Conservation (phyloP, 228 moss, liverwort and hornwort genomes). For the Sphagnum magellanicum region DNA sequence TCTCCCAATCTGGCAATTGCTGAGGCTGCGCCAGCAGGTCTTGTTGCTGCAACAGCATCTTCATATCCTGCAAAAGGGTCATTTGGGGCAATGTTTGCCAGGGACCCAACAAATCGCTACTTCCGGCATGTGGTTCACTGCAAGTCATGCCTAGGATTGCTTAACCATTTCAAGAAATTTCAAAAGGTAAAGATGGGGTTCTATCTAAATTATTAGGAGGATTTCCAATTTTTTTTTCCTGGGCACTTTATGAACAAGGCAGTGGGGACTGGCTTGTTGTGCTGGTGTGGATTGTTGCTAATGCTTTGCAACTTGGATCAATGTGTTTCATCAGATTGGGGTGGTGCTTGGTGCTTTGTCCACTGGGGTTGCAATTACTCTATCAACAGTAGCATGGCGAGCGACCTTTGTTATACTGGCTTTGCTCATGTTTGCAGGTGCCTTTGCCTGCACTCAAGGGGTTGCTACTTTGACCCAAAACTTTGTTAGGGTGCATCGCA, state of each 20-base stretch:
- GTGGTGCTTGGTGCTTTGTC: constrained; percentile 19
- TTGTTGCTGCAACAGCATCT: constrained; percentile 15
- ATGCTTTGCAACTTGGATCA: background rate
- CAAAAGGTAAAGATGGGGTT: constrained; percentile 2
- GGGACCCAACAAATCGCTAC: constrained; percentile 31
- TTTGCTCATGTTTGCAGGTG: constrained; percentile 15
- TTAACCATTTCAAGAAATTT: constrained; percentile 13
- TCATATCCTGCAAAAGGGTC: constrained; percentile 35
- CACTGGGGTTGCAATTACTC: constrained; percentile 11
- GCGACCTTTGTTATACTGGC: constrained; percentile 12
- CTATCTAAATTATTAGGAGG: background rate
- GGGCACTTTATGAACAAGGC: background rate
- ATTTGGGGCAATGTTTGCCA: constrained; percentile 26
- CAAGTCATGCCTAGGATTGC: constrained; percentile 14
- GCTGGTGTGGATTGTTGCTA: background rate
- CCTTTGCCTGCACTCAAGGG: constrained; percentile 13
- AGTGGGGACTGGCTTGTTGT: background rate
- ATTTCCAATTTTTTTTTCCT: background rate
- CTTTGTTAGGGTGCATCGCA: constrained; percentile 18
- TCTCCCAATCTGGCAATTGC: constrained; percentile 23
- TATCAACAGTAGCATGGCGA: constrained; percentile 11
- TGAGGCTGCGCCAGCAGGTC: constrained; percentile 29
- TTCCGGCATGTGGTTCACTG: constrained; percentile 39
- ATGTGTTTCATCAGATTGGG: background rate
- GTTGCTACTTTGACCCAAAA: constrained; percentile 19